A percentile compares a stretch with the other conserved stretches of the same genome.
These are phyloP conservation scores for Lecanicillium sp. DNA, from an alignment of 2,329 filamentous ascomycete genomes.

Conservation along the genomic window DNA sequence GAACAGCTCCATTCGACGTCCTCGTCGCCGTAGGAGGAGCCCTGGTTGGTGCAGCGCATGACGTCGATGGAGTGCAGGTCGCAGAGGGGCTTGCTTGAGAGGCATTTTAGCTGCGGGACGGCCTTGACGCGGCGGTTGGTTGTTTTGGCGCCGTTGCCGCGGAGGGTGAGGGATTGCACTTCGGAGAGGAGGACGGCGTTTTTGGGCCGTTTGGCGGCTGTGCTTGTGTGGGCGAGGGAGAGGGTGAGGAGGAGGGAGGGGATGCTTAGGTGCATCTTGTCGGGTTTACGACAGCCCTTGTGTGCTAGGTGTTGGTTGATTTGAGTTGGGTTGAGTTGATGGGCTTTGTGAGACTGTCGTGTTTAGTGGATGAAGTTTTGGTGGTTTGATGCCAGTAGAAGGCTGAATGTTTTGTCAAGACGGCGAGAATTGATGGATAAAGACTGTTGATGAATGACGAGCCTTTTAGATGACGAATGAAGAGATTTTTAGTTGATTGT, in stretches of 20 bases:
- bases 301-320: not conserved
- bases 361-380: not conserved
- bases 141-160: conserved; percentile 54
- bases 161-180: conserved; percentile 73
- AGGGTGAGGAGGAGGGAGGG: conserved; percentile 13
- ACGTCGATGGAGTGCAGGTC: conserved; percentile 65
- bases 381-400: not conserved
- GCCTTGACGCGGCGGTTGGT: conserved; percentile 66
- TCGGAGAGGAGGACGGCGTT: conserved; percentile 49
- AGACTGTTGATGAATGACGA: too few relatives aligned
- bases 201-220: conserved; percentile 26
- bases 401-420: not conserved
- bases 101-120: conserved; percentile 71
- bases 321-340: not conserved
- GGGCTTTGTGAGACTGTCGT: not conserved
- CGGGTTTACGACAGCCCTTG: not conserved
- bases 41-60: conserved; percentile 86
- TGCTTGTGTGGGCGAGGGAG: conserved; percentile 17
- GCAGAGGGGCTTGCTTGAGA: conserved; percentile 57
- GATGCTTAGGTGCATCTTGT: conserved; percentile 19
- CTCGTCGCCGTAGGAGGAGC: conserved; percentile 66
- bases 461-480: too few relatives aligned
- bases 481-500: not conserved
- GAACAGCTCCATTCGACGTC: conserved; percentile 90
- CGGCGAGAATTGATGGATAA: too few relatives aligned